Evolutionary conservation across 345 rosid species (phyloP).

Genomic region (Eucalyptus pauciflora): DNA sequence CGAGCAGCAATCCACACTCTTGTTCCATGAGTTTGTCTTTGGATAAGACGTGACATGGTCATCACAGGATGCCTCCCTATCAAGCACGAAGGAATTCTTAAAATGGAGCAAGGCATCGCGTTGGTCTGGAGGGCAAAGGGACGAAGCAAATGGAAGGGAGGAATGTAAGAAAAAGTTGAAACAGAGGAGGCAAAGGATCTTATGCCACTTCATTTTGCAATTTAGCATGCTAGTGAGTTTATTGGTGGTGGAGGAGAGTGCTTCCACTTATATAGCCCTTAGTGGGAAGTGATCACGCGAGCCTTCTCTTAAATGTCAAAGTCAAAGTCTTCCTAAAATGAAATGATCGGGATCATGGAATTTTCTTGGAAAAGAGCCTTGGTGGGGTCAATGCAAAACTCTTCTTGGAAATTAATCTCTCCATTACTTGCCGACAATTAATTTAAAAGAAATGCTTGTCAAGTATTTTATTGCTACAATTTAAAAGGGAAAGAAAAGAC

Average conservation of each 20-base stretch:
- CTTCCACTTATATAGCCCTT: background rate
- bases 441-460: too few species aligned
- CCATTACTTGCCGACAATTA: fast-evolving
- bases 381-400: too few species aligned
- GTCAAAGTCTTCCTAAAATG: background rate
- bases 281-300: background rate
- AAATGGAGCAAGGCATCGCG: background rate
- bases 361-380: fast-evolving
- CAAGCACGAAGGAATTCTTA: background rate
- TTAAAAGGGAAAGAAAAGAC: too few species aligned
- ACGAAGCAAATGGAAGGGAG: background rate
- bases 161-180: background rate
- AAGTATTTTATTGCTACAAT: too few species aligned
- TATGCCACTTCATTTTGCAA: background rate
- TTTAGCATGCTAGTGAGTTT: background rate
- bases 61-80: background rate
- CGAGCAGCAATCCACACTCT: background rate
- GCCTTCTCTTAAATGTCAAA: background rate
- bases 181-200: fast-evolving
- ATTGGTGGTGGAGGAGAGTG: background rate
- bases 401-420: too few species aligned
- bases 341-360: fast-evolving
- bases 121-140: background rate
- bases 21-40: background rate
- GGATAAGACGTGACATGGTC: background rate